Percentiles rank a stretch among this genome's conserved stretches.
Conservation (phyloP, 2,329 filamentous ascomycete species). For the Fusarium sororula region DNA sequence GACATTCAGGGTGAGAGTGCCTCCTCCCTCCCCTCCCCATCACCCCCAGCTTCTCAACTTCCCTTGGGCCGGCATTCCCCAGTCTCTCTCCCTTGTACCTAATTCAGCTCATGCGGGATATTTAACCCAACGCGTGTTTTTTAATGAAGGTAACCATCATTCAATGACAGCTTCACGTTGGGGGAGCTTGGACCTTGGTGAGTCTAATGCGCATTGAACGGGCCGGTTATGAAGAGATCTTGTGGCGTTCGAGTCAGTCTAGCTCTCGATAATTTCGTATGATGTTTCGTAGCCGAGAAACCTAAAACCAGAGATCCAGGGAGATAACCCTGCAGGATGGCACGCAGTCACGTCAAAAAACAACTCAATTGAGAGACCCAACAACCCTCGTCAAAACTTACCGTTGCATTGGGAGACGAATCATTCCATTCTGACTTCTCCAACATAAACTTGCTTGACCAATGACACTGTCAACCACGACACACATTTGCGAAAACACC, state of each 20-base stretch:
- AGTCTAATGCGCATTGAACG: not conserved
- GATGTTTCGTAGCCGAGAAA: not conserved
- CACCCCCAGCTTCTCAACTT: not conserved
- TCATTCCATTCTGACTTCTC: not conserved
- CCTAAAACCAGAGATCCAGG: not conserved
- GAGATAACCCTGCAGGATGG: not conserved
- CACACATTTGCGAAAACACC: not conserved
- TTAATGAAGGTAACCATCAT: not conserved
- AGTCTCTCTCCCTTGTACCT: not conserved
- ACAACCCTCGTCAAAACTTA: not conserved
- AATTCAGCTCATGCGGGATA: conserved; percentile 4
- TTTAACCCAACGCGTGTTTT: not conserved
- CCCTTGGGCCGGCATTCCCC: not conserved
- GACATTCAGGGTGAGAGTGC: not conserved
- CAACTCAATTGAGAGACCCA: not conserved
- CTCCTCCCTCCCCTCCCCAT: not conserved
- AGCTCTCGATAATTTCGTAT: not conserved
- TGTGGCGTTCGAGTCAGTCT: conserved; percentile 10
- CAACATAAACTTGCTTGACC: not conserved
- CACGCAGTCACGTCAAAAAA: not conserved
- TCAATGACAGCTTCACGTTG: not conserved
- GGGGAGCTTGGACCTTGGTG: not conserved
- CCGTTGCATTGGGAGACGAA: not conserved
- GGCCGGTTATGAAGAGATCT: not conserved
- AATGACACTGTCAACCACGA: not conserved